Base-by-base conservation (phyloP, 257 asterid genomes). In the Ballota nigra region DNA sequence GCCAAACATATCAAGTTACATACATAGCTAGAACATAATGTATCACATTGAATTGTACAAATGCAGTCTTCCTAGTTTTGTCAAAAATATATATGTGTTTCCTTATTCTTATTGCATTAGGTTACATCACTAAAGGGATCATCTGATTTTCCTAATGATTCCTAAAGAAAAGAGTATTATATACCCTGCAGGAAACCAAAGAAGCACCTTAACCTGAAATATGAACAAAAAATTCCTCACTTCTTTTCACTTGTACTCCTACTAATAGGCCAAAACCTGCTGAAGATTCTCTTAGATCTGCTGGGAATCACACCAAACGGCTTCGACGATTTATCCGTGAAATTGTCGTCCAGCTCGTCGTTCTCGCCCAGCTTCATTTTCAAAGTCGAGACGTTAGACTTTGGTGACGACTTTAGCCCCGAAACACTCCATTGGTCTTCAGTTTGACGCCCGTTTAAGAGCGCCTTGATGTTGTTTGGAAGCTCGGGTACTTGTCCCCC, bases 341-440 rank as follows among this genome's bases (percentile, higher is more conserved):
- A 72, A 47, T 73, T 76, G 8, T 78, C 88, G 9, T 85, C 90
- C 53, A 81, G 69, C 10, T 60, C 80, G 3, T 85, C 86, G 56
- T 86, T 87, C 57, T 91, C 96, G 19, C 89, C 92, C 75, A 86
- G 66, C 90, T 84, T 91, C 98, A 86, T 91, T 77, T 84, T 93
- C n/a, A 89, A 79, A 19, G 96, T 89, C 0, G 96, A 83, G 66
- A 89, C 62, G 31, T 79, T 82, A 0, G 96, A 84, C 69, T 89
- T 83, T 22, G 87, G 83, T 2, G 34, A 29, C 2, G 96, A 83
- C 70, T 86, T 83, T 6, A 81, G 75, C 62, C 90, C 89, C 6
- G 89, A 85, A 28, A 82, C 89, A 61, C 93, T 89, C 92, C 96
- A 87, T 67, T 86, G 92, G 56, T 87, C 93, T 10, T 85, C 61